Conservation (phyloP, 768 basidiomycete species). For the Serendipita sp. region DNA sequence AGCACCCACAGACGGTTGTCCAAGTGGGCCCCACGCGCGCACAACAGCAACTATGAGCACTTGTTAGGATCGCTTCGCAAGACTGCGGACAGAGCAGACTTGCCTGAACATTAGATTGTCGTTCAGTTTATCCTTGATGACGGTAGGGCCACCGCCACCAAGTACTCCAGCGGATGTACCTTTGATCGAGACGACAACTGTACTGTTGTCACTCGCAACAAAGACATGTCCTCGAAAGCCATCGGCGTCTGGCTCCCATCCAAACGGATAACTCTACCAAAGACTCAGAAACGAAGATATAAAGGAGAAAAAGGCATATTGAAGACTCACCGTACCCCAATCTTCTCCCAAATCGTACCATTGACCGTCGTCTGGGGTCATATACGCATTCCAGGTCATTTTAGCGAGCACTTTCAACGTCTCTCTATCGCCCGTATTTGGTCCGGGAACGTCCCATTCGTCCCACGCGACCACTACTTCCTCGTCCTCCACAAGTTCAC, state of each 20-base stretch:
- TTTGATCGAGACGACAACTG: slow-evolving; percentile 78
- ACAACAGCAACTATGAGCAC: slow-evolving; percentile 60
- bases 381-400: slow-evolving; percentile 82
- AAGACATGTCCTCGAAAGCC: slow-evolving; percentile 88
- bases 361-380: slow-evolving; percentile 33
- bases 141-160: slow-evolving; percentile 64
- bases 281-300: neutral
- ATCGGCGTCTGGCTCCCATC: slow-evolving; percentile 82
- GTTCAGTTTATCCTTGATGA: slow-evolving; percentile 80
- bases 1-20: slow-evolving; percentile 85
- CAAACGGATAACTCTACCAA: slow-evolving; percentile 52
- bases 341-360: slow-evolving; percentile 60
- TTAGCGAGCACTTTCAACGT: slow-evolving; percentile 66
- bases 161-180: slow-evolving; percentile 69
- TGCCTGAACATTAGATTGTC: slow-evolving; percentile 81
- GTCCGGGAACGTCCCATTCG: slow-evolving; percentile 44
- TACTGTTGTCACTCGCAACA: slow-evolving; percentile 66
- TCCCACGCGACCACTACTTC: slow-evolving; percentile 38
- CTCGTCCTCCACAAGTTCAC: neutral
- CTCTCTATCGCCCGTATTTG: slow-evolving; percentile 56
- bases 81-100: neutral
- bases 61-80: slow-evolving; percentile 19
- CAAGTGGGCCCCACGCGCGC: slow-evolving; percentile 89
- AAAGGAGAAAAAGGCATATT: no score
- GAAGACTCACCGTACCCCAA: slow-evolving; percentile 41